Evolutionary conservation across 768 basidiomycete species (phyloP).

Genomic region (Mycena haematopus): DNA sequence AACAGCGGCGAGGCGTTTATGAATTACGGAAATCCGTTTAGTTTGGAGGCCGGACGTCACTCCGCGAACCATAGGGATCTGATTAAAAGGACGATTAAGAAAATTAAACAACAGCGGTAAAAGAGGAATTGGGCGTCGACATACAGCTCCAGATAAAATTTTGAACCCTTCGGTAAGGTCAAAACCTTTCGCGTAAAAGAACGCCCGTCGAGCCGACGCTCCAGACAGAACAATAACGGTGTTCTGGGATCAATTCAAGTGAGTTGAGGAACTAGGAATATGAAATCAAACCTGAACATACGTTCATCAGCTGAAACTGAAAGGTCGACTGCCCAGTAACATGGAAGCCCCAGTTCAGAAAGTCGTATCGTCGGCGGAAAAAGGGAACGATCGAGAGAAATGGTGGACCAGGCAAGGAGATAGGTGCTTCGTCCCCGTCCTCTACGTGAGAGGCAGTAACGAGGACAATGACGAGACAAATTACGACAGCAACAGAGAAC

Average conservation of each 20-base stretch:
- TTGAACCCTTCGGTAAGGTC: slow-evolving; percentile 84
- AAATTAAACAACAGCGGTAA: slow-evolving; percentile 29
- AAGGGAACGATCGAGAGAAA: slow-evolving; percentile 69
- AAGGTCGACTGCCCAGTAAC: slow-evolving; percentile 70
- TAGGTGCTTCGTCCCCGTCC: slow-evolving; percentile 58
- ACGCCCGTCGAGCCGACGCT: slow-evolving; percentile 68
- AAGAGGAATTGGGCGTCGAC: slow-evolving; percentile 37
- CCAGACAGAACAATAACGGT: slow-evolving; percentile 81
- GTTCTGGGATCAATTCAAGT: slow-evolving; percentile 52
- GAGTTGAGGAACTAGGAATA: slow-evolving; percentile 25
- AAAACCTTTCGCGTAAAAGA: slow-evolving; percentile 73
- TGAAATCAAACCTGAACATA: slow-evolving; percentile 35
- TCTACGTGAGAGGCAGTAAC: slow-evolving; percentile 54
- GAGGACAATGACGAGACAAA: slow-evolving; percentile 53
- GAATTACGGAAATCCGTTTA: slow-evolving; percentile 66
- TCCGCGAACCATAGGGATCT: slow-evolving; percentile 81
- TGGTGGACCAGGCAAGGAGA: slow-evolving; percentile 61
- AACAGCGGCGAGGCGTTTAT: slow-evolving; percentile 70
- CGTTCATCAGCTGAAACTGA: slow-evolving; percentile 72
- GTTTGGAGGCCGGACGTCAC: slow-evolving; percentile 75
- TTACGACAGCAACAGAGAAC: slow-evolving; percentile 53
- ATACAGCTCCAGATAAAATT: slow-evolving; percentile 77
- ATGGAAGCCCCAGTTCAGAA: slow-evolving; percentile 74
- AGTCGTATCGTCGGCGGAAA: slow-evolving; percentile 74
- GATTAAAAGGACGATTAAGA: slow-evolving; percentile 12